Conservation (phyloP, 169 alveolate genomes). For the Cryptosporidium tyzzeri region DNA sequence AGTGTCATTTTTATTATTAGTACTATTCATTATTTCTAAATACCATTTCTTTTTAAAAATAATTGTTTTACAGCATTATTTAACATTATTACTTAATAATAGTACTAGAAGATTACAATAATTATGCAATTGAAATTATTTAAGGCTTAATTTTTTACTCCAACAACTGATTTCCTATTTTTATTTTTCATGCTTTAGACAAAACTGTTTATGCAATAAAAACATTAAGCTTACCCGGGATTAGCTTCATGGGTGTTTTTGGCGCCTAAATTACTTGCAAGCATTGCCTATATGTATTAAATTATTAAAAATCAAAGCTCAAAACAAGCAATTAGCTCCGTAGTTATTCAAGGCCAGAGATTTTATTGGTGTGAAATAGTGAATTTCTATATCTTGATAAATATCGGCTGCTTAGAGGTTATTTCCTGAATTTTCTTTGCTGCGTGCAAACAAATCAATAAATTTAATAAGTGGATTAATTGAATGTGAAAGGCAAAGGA, state of each 20-base stretch:
- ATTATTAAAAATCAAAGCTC: slow-evolving; percentile 4
- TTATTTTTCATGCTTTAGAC: slow-evolving; percentile 27
- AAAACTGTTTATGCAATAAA: slow-evolving; percentile 51
- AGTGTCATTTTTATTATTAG: background rate
- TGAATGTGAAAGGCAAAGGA: slow-evolving; percentile 32
- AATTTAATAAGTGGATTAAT: slow-evolving; percentile 43
- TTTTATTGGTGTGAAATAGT: slow-evolving; percentile 30
- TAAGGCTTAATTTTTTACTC: background rate
- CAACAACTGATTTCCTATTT: background rate
- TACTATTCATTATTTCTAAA: background rate
- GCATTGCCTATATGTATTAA: slow-evolving; percentile 23
- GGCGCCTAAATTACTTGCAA: slow-evolving; percentile 77
- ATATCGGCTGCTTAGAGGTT: background rate
- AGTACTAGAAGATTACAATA: background rate
- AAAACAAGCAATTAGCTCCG: slow-evolving; percentile 5
- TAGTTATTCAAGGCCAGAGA: background rate
- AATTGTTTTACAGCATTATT: background rate
- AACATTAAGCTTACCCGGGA: slow-evolving; percentile 41
- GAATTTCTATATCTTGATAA: background rate
- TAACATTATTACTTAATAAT: background rate
- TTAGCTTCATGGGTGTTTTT: slow-evolving; percentile 61
- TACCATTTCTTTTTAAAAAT: background rate
- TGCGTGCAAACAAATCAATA: slow-evolving; percentile 62
- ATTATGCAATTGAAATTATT: background rate
- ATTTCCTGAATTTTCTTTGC: background rate